These are phyloP conservation scores for Peniophora sp. DNA, from an alignment of 1,284 basidiomycete species.

Conservation along the genomic window DNA sequence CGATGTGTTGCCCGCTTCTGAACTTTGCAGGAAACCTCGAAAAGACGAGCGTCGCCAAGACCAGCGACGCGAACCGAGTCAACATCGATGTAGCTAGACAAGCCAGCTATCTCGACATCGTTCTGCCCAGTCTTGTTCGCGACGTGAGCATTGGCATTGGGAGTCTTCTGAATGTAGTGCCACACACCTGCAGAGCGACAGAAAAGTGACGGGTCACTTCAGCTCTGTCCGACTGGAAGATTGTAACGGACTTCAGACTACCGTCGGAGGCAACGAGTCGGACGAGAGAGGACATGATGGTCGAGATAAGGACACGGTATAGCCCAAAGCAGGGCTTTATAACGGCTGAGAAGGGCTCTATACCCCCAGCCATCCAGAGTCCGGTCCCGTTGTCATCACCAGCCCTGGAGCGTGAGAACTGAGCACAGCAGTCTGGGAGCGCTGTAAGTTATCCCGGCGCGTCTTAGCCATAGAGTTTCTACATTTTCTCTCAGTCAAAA, in stretches of 20 bases:
- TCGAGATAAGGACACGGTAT: too few relatives aligned
- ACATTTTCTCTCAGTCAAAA: too few relatives aligned
- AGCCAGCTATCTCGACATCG: conserved; percentile 35
- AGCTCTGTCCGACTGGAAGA: conserved; percentile 27
- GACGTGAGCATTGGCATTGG: background rate
- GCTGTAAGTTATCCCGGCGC: too few relatives aligned
- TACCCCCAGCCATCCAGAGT: too few relatives aligned
- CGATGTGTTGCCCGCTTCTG: conserved; percentile 9
- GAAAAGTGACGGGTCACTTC: conserved; percentile 25
- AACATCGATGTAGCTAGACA: conserved; percentile 39
- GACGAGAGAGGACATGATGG: conserved; percentile 6
- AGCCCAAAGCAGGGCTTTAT: too few relatives aligned
- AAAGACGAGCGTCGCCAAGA: conserved; percentile 34
- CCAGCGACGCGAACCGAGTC: conserved; percentile 43
- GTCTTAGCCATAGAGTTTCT: too few relatives aligned
- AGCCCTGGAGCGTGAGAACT: too few relatives aligned
- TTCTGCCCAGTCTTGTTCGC: conserved; percentile 44
- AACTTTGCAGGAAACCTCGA: conserved; percentile 39
- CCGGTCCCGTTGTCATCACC: too few relatives aligned
- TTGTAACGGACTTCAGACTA: conserved; percentile 26
- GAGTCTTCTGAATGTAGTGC: background rate
- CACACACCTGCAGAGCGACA: conserved; percentile 22
- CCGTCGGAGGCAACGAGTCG: conserved; percentile 18
- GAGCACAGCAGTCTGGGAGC: too few relatives aligned
- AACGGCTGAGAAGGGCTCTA: too few relatives aligned